A percentile compares a stretch with the other conserved stretches of the same genome.
phyloP scores from a whole-genome alignment of 2,329 filamentous ascomycete genomes.

The Fusarium veterinarium region DNA sequence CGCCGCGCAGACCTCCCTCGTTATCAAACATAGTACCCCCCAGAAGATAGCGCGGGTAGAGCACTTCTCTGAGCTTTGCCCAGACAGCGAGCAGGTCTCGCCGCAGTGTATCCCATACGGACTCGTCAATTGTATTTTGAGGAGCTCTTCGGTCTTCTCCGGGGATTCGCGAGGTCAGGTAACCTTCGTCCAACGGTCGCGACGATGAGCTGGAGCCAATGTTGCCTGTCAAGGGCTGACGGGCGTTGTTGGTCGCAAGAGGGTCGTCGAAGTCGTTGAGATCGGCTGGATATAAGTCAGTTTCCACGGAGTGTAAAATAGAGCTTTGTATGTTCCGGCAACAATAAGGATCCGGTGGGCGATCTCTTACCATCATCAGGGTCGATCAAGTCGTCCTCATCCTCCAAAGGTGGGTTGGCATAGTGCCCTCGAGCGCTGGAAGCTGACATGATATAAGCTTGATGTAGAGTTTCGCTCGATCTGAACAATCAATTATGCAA shows the following conservation, averaged over 20 bases:
- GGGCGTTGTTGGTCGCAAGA: slow-evolving; percentile 74
- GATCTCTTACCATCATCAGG: slow-evolving; percentile 75
- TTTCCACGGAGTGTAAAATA: not conserved
- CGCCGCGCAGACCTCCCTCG: slow-evolving; percentile 65
- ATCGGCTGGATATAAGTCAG: slow-evolving; percentile 68
- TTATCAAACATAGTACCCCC: slow-evolving; percentile 73
- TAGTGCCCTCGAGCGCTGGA: slow-evolving; percentile 66
- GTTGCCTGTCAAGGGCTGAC: slow-evolving; percentile 85
- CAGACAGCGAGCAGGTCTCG: slow-evolving; percentile 93
- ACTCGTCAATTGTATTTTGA: slow-evolving; percentile 95
- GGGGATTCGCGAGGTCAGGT: slow-evolving; percentile 88
- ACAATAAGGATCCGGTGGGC: not conserved
- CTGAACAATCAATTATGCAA: not conserved
- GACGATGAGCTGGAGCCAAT: slow-evolving; percentile 73
- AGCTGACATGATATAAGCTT: slow-evolving; percentile 56
- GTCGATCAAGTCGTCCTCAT: slow-evolving; percentile 78
- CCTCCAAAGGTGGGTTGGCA: slow-evolving; percentile 69
- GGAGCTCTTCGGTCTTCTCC: slow-evolving; percentile 93
- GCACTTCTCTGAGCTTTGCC: slow-evolving; percentile 97
- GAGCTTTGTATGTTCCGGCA: not conserved
- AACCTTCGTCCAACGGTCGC: slow-evolving; percentile 75
- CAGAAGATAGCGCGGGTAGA: slow-evolving; percentile 95
- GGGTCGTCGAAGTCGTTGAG: slow-evolving; percentile 95
- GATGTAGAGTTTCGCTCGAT: not conserved
- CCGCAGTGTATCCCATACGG: slow-evolving; percentile 95